These are phyloP conservation scores for Haplosporangium sp. DNA, from an alignment of 371 early-diverging fungal species.

Conservation along the genomic window DNA sequence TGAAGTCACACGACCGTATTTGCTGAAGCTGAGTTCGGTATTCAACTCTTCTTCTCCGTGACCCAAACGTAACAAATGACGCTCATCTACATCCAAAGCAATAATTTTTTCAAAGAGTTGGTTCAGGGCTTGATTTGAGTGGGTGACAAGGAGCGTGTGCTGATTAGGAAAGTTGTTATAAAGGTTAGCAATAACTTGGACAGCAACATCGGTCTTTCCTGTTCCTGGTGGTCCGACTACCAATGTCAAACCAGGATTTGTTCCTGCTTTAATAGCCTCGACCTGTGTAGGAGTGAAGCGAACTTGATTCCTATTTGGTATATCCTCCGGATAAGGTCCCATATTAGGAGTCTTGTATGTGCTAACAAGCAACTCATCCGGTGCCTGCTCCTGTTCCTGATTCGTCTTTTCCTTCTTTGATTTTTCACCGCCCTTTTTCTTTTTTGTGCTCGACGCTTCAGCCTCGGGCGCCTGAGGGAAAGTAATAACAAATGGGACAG, in stretches of 20 bases:
- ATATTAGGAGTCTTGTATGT: constrained; percentile 71
- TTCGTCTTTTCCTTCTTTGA: constrained; percentile 56
- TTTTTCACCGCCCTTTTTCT: constrained; percentile 58
- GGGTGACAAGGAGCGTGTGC: constrained; percentile 92
- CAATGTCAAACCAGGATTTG: constrained; percentile 87
- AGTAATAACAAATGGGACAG: constrained; percentile 75
- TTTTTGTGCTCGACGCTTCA: constrained; percentile 52
- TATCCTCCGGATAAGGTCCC: constrained; percentile 83
- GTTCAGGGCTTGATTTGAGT: constrained; percentile 96
- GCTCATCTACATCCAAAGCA: constrained; percentile 87
- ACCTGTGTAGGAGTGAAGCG: constrained; percentile 91
- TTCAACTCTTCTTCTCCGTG: constrained; percentile 94
- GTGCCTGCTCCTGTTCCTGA: constrained; percentile 53
- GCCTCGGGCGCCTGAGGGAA: constrained; percentile 59
- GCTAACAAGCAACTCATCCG: constrained; percentile 61
- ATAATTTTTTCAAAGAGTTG: constrained; percentile 95
- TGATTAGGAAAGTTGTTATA: constrained; percentile 91
- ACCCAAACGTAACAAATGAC: constrained; percentile 94
- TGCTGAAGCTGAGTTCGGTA: constrained; percentile 84
- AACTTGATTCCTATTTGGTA: constrained; percentile 75
- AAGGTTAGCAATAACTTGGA: constrained; percentile 93
- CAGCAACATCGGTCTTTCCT: constrained; percentile 97
- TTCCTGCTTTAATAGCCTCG: constrained; percentile 88
- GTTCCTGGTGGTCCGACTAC: constrained; percentile 97
- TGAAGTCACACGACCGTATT: constrained; percentile 92